phyloP scores from a whole-genome alignment of 768 basidiomycete genomes.

The Kwoniella europaea region DNA sequence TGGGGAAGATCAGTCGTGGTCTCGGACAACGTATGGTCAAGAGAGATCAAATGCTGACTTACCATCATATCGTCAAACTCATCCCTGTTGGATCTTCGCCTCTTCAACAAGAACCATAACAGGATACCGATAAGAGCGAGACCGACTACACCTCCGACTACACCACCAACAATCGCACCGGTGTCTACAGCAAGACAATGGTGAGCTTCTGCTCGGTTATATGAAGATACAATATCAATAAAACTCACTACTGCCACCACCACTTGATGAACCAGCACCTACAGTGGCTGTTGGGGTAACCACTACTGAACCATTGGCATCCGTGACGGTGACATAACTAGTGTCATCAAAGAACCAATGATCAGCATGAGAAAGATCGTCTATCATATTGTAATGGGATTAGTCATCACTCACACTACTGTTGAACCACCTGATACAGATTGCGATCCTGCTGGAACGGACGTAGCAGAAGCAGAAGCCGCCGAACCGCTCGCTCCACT shows the following conservation, averaged over 20 bases:
- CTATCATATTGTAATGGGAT: neutral
- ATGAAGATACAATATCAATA: neutral
- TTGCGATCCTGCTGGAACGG: slow-evolving; percentile 12
- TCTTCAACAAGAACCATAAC: slow-evolving; percentile 35
- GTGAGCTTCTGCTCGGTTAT: neutral
- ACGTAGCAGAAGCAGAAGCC: neutral
- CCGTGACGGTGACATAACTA: slow-evolving; percentile 24
- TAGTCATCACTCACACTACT: slow-evolving; percentile 16
- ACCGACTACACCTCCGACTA: slow-evolving; percentile 45
- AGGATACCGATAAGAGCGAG: slow-evolving; percentile 38
- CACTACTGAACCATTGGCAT: slow-evolving; percentile 14
- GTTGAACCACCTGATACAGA: slow-evolving; percentile 17
- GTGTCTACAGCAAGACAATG: slow-evolving; percentile 9
- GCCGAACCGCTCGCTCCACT: slow-evolving; percentile 6
- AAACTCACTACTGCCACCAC: slow-evolving; percentile 18
- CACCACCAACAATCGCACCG: slow-evolving; percentile 50
- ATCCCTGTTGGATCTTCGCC: slow-evolving; percentile 40
- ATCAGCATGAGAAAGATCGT: neutral
- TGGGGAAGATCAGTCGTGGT: neutral
- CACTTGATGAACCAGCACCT: neutral
- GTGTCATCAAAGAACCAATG: neutral
- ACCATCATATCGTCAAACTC: slow-evolving; percentile 58
- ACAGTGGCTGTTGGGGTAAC: slow-evolving; percentile 15
- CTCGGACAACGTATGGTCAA: neutral
- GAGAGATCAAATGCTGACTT: slow-evolving; percentile 15